Percentiles rank a stretch among this genome's conserved stretches.
Evolutionary conservation across 2,329 filamentous ascomycete genomes (phyloP).

Genomic region (Apiospora malaysiana): DNA sequence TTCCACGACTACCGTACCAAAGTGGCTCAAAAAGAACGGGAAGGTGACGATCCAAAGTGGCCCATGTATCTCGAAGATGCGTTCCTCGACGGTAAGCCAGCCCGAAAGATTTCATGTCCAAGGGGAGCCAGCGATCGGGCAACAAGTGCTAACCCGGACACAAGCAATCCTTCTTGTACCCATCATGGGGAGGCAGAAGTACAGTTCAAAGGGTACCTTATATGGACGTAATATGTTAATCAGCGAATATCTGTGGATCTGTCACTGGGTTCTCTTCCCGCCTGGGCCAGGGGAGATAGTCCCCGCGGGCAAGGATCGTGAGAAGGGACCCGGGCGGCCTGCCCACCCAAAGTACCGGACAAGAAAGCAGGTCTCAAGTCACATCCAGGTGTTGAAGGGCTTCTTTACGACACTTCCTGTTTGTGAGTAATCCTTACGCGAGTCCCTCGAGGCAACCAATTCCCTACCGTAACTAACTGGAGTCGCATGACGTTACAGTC

Average conservation of each 20-base stretch:
- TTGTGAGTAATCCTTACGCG: conserved; percentile 53
- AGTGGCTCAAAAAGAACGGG: conserved; percentile 65
- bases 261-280: conserved; percentile 51
- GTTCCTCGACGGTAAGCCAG: conserved; percentile 67
- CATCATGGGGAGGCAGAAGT: conserved; percentile 70
- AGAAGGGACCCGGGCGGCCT: conserved; percentile 35
- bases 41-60: conserved; percentile 67
- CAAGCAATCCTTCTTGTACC: conserved; percentile 69
- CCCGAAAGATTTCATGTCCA: not conserved
- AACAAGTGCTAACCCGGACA: conserved; percentile 29
- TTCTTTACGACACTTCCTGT: conserved; percentile 68
- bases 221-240: conserved; percentile 75
- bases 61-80: conserved; percentile 67
- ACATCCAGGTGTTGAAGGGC: conserved; percentile 73
- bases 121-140: conserved; percentile 11
- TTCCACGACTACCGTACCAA: conserved; percentile 71
- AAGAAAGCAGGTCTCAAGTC: conserved; percentile 71
- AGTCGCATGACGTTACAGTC: conserved; percentile 45
- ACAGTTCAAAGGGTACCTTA: conserved; percentile 66
- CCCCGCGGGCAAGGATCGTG: conserved; percentile 52
- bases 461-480: conserved; percentile 7
- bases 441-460: not conserved
- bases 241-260: conserved; percentile 69
- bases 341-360: conserved; percentile 43
- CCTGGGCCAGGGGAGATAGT: conserved; percentile 46